Conservation (phyloP, 148 eudicot genomes). For the Chenopodium suecicum region DNA sequence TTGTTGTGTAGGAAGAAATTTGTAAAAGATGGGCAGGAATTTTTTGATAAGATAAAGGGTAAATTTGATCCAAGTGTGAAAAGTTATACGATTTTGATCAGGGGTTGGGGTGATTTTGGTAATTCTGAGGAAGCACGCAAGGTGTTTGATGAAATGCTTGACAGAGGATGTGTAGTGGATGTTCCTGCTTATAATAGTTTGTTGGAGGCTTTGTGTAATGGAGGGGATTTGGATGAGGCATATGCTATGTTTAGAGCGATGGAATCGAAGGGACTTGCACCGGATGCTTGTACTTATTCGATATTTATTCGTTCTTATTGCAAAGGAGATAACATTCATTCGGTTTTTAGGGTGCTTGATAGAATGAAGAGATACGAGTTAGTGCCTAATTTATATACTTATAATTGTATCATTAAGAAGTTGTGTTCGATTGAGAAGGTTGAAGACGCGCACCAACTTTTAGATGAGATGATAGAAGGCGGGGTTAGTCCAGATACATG, state of each 20-base stretch:
- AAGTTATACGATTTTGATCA: constrained; percentile 61
- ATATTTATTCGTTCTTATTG: constrained; percentile 72
- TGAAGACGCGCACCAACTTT: constrained; percentile 62
- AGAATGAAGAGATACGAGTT: constrained; percentile 67
- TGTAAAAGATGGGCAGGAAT: constrained; percentile 55
- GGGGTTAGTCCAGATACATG: constrained; percentile 58
- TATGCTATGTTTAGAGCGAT: constrained; percentile 53
- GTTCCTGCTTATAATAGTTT: constrained; percentile 72
- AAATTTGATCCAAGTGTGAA: constrained; percentile 43
- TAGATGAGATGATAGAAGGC: constrained; percentile 61
- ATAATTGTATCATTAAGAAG: constrained; percentile 57
- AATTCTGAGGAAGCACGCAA: constrained; percentile 38
- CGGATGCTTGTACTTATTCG: constrained; percentile 73
- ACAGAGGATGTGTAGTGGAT: constrained; percentile 59
- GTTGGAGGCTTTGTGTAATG: constrained; percentile 65
- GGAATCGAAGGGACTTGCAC: constrained; percentile 51
- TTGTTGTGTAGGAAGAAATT: constrained; percentile 59
- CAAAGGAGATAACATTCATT: constrained; percentile 52
- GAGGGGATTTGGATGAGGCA: constrained; percentile 61
- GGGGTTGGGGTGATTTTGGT: constrained; percentile 70
- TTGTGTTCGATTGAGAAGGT: constrained; percentile 53
- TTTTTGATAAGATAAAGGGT: constrained; percentile 55
- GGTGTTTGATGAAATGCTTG: constrained; percentile 79
- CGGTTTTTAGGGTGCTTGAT: constrained; percentile 64
- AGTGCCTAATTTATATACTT: constrained; percentile 73